phyloP scores from a whole-genome alignment of 805 yeast species.

The Candida dajiaensis region DNA sequence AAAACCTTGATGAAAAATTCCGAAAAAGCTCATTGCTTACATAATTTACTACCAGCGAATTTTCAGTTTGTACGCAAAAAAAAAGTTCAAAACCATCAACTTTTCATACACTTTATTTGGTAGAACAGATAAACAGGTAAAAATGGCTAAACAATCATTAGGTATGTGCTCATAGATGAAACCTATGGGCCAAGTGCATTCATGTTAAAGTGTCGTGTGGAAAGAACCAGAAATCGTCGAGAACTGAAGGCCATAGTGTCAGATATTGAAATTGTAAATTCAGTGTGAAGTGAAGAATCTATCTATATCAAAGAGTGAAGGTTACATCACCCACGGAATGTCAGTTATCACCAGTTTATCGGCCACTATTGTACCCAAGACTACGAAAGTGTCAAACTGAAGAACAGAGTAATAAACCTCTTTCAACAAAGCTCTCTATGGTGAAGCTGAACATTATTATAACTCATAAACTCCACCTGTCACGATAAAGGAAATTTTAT shows the following conservation, averaged over 20 bases:
- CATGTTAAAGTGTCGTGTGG: background rate
- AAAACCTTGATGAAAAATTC: background rate
- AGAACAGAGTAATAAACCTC: too few species aligned
- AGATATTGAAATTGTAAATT: too few species aligned
- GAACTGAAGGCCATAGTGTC: background rate
- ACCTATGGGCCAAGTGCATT: background rate
- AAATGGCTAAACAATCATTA: conserved; percentile 46
- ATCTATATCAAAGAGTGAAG: background rate
- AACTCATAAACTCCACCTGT: too few species aligned
- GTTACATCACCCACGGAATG: too few species aligned
- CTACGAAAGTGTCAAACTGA: too few species aligned
- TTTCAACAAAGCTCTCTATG: too few species aligned
- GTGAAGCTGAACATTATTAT: too few species aligned
- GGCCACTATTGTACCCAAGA: too few species aligned
- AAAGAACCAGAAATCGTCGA: background rate
- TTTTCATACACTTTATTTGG: conserved; percentile 7
- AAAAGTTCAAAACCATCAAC: conserved; percentile 17
- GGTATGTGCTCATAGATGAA: conserved; percentile 29
- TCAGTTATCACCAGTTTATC: too few species aligned
- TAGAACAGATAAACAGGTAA: conserved; percentile 14
- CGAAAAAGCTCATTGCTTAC: background rate
- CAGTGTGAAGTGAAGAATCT: background rate
- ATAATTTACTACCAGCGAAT: conserved; percentile 1
- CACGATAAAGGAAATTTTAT: too few species aligned
- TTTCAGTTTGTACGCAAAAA: conserved; percentile 3